These are phyloP conservation scores for Tylopilus rubrobrunneus DNA, from an alignment of 768 basidiomycete genomes.

Conservation along the genomic window DNA sequence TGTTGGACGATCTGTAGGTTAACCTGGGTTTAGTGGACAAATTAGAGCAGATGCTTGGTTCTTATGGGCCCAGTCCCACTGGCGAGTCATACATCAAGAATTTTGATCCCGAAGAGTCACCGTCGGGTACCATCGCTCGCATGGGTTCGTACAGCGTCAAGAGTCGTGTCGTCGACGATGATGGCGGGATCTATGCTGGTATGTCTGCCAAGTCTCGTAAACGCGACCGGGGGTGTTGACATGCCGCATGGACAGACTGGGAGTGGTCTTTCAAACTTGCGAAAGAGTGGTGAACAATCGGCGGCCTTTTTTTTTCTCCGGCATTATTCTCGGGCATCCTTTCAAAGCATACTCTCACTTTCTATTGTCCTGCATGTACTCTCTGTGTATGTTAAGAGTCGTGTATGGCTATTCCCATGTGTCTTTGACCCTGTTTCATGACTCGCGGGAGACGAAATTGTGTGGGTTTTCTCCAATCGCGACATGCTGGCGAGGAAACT, in stretches of 20 bases:
- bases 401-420: constrained; percentile 7
- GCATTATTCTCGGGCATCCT: constrained; percentile 26
- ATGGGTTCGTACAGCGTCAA: constrained; percentile 72
- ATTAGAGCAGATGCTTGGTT: constrained; percentile 91
- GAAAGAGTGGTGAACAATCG: constrained; percentile 75
- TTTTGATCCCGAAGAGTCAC: constrained; percentile 69
- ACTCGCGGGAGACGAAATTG: background rate
- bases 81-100: constrained; percentile 69
- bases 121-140: constrained; percentile 82
- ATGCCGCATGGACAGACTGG: constrained; percentile 23
- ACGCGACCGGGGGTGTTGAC: constrained; percentile 7
- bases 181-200: constrained; percentile 78
- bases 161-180: constrained; percentile 87
- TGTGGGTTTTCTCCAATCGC: background rate
- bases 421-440: background rate
- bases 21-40: constrained; percentile 66
- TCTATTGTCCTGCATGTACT: constrained; percentile 28
- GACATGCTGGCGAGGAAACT: constrained; percentile 12
- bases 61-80: constrained; percentile 73
- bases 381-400: constrained; percentile 16
- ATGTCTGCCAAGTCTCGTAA: constrained; percentile 23
- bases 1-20: background rate
- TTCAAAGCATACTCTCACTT: constrained; percentile 24
- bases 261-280: constrained; percentile 85
- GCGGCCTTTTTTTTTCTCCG: constrained; percentile 4